Conservation (phyloP, 1,284 basidiomycete species). For the Leccinum brunneo-olivaceum region DNA sequence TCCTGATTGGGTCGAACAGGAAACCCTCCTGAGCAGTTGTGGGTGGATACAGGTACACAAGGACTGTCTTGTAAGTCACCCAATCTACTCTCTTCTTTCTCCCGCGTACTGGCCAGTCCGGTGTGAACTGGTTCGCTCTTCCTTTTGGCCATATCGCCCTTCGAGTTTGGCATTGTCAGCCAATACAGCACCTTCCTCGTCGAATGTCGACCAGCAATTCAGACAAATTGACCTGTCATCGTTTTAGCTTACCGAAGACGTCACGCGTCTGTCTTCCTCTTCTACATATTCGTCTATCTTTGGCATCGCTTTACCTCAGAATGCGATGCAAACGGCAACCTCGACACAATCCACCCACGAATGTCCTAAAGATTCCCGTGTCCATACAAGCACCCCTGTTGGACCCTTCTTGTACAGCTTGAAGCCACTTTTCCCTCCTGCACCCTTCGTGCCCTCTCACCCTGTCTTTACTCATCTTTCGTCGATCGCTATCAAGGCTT, state of each 20-base stretch:
- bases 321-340: slow-evolving; percentile 16
- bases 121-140: slow-evolving; percentile 2
- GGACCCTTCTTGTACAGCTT: slow-evolving; percentile 41
- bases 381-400: slow-evolving; percentile 30
- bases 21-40: slow-evolving; percentile 56
- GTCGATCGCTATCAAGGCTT: slow-evolving; percentile 48
- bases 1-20: slow-evolving; percentile 69
- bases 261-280: slow-evolving; percentile 39
- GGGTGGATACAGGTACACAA: slow-evolving; percentile 72
- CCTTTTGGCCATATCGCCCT: slow-evolving; percentile 2
- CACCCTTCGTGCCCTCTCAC: slow-evolving; percentile 71
- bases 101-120: not conserved
- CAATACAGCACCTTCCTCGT: slow-evolving; percentile 10
- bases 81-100: not conserved
- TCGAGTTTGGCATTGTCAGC: slow-evolving; percentile 8
- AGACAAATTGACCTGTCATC: slow-evolving; percentile 16
- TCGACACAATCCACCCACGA: slow-evolving; percentile 14
- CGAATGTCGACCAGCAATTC: slow-evolving; percentile 1
- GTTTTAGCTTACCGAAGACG: slow-evolving; percentile 42
- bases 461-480: slow-evolving; percentile 63
- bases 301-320: slow-evolving; percentile 40
- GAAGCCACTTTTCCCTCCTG: slow-evolving; percentile 60
- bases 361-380: slow-evolving; percentile 22
- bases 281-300: slow-evolving; percentile 48
- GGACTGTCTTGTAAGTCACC: slow-evolving; percentile 56